Base-by-base conservation (phyloP, 345 rosid species). In the Sonneratia alba region DNA sequence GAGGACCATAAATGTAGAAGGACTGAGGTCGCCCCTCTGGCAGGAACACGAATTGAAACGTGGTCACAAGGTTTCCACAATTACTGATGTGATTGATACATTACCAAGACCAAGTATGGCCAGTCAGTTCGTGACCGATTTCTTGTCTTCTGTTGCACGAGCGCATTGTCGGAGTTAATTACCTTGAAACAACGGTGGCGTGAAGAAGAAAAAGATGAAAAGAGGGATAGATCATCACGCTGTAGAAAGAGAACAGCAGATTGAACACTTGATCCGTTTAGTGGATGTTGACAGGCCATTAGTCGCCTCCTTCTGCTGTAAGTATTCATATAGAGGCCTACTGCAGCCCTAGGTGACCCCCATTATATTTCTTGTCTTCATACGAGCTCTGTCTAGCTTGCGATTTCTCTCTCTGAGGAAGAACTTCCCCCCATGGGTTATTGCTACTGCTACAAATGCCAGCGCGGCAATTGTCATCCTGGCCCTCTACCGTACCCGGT, bases 401-500 rank as follows among this genome's bases (percentile, higher is more conserved):
- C 18, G 22, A 18, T 7, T 18, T 21, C 59, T 18, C 24, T 49
- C 59, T 21, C 57, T 21, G 6, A 53, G 57, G 57, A 53, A 53
- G 15, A 53, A 7, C 7, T 42, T 42, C 10, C 57, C 67, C 63
- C n/a, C 42, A 75, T 79, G 82, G 69, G 27, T 19, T 16, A 76
- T 37, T 70, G 14, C 48, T 27, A 72, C 77, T 3, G 68, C 53
- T 40, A 70, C 13, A 53, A 21, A 66, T 73, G 88, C 72, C 43
- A 70, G 55, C 71, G 72, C 24, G 13, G 77, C 24, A 6, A 56
- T 22, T 67, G 36, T 34, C 37, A 22, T 47, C 82, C 45, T 74
- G 77, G 42, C 72, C 75, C 59, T 37, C 22, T 59, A 0, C 82
- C 86, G 24, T 72, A 69, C 73, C 84, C 83, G 18, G 88, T 84